phyloP scores from a whole-genome alignment of 805 yeast species.

The Clavispora phyllophila region DNA sequence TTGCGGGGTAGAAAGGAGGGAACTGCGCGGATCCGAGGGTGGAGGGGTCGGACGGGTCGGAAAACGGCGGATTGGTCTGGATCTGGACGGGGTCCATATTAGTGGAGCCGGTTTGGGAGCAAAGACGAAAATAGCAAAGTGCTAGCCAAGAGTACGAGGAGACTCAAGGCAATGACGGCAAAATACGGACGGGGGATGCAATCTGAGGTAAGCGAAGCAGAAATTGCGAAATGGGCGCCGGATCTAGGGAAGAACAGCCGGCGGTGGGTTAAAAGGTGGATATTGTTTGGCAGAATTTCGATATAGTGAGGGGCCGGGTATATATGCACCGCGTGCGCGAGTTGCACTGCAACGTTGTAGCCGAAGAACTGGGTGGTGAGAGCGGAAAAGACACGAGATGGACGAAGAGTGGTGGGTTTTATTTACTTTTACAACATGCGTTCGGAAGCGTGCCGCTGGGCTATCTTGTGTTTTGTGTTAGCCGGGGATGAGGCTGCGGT shows the following conservation, averaged over 20 bases:
- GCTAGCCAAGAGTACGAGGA: no score
- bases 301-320: background rate
- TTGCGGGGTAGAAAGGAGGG: conserved; percentile 6
- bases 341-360: background rate
- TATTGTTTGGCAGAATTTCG: background rate
- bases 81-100: conserved; percentile 2
- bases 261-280: background rate
- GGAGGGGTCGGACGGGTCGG: background rate
- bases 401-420: no score
- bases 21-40: background rate
- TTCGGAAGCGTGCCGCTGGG: no score
- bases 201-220: background rate
- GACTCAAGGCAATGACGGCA: no score
- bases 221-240: background rate
- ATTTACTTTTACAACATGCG: no score
- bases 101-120: background rate
- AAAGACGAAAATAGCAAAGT: background rate
- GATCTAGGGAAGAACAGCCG: background rate
- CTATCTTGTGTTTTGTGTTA: no score
- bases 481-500: no score
- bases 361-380: background rate
- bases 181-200: background rate
- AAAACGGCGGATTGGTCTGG: background rate
- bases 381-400: no score
- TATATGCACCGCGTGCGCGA: background rate